Conservation (phyloP, 331 rosid genomes). For the Telfairia occidentalis region DNA sequence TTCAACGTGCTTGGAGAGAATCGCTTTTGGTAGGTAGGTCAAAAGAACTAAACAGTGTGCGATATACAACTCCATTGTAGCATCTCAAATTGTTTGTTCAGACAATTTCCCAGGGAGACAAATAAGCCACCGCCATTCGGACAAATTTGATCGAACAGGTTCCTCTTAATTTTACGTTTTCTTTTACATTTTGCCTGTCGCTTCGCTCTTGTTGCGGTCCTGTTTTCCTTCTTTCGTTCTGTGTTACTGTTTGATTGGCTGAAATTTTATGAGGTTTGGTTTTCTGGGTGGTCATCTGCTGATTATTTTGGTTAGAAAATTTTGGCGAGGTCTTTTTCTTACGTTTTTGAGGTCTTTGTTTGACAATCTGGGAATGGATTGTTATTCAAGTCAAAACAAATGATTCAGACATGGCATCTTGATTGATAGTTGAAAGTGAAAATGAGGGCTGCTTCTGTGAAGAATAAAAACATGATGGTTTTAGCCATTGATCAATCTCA, state of each 20-base stretch:
- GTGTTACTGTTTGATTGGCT: background rate
- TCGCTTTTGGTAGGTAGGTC: background rate
- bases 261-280: background rate
- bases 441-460: background rate
- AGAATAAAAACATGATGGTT: background rate
- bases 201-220: background rate
- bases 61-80: background rate
- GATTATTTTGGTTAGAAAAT: background rate
- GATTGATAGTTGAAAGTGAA: background rate
- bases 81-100: background rate
- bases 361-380: background rate
- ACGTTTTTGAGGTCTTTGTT: conserved; percentile 1
- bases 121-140: background rate
- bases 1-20: background rate
- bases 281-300: background rate
- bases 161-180: no score
- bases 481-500: background rate
- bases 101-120: background rate
- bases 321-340: background rate
- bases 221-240: no score
- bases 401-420: background rate
- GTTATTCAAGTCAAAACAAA: background rate
- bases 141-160: background rate
- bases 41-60: background rate
- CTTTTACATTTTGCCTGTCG: background rate